These are phyloP conservation scores for Zopfochytrium polystomum DNA, from an alignment of 371 early-diverging fungal species.

Conservation along the genomic window DNA sequence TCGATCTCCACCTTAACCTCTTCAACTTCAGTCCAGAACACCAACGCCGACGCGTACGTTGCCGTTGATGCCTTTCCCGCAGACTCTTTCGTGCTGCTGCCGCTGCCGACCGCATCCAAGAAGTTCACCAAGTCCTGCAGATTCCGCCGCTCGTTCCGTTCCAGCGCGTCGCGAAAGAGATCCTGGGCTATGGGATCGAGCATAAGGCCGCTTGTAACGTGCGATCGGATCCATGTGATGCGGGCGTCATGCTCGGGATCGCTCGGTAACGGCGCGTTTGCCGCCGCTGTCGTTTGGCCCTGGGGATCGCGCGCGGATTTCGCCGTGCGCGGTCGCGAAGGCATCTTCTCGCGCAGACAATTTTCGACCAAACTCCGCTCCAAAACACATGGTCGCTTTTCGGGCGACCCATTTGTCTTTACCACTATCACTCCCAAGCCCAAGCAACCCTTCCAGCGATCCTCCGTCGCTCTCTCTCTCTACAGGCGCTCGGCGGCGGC, in stretches of 20 bases:
- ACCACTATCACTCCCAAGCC: too few species aligned
- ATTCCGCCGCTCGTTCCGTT: slow-evolving; percentile 36
- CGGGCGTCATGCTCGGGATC: slow-evolving; percentile 33
- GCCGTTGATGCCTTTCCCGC: not conserved
- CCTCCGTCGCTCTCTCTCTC: too few species aligned
- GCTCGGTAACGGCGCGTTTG: not conserved
- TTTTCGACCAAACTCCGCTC: too few species aligned
- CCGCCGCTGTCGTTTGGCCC: not conserved
- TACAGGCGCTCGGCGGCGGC: too few species aligned
- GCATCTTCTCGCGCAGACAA: not conserved
- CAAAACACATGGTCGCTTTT: too few species aligned
- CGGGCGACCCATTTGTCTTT: too few species aligned
- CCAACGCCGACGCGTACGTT: slow-evolving; percentile 19
- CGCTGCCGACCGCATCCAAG: slow-evolving; percentile 33
- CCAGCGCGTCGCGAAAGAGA: slow-evolving; percentile 43
- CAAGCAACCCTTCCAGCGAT: too few species aligned
- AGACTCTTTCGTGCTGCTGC: not conserved
- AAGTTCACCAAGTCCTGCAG: slow-evolving; percentile 37
- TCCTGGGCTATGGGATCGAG: slow-evolving; percentile 32
- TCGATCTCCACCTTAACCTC: slow-evolving; percentile 26
- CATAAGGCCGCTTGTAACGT: slow-evolving; percentile 45
- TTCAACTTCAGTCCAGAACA: slow-evolving; percentile 43
- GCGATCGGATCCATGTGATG: slow-evolving; percentile 30
- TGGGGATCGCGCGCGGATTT: not conserved
- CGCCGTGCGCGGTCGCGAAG: not conserved